Base-by-base conservation (phyloP, 2,329 filamentous ascomycete genomes). In the Plectosphaerella sp. region DNA sequence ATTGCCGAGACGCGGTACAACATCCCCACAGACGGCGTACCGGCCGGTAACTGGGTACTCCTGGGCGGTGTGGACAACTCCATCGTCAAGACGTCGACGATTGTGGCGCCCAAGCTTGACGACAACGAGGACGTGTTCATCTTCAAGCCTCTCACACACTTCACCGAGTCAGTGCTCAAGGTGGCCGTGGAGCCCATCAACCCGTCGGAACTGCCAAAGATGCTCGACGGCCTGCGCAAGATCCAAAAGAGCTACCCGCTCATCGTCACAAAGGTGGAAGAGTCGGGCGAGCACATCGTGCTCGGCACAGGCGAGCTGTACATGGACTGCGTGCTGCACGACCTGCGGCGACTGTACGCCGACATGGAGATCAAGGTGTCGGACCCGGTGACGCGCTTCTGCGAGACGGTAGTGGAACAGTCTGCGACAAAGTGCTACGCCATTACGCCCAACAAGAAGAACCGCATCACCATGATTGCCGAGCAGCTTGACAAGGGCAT, bases 341-440 rank as follows among this genome's bases (percentile, higher is more conserved):
- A 99, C 66, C 79, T 99, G 46, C 88, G 94, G 50, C 83, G 86
- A 41, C 72, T 97, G n/a, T 99, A 97, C 66, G 92, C 94, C 14
- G 93, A 97, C 63, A 99, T 99, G 94, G 94, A 99, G 68, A 89
- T 99, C 72, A 97, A 97, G 72, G 91, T 99, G 47, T 99, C 94
- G 0, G 94, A 99, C 66, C 94, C 94, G 1, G 93, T 99, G 43
- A 97, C 94, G 15, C 82, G 94, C 47, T 99, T 99, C 77, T 97
- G 91, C 71, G 94, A 99, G 73, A 99, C 94, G 1, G 93, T 97
- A 24, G 91, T 96, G 37, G 94, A 99, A 69, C 96, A 94, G 59
- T 97, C 91, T 16, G 92, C 92, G 18, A 97, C 96, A 54, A 97
- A 97, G 72, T 99, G 94, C 73, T 99, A 97, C 68, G 93, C 94